These are phyloP conservation scores for Pholiota microspora DNA, from an alignment of 768 basidiomycete species.

Conservation along the genomic window DNA sequence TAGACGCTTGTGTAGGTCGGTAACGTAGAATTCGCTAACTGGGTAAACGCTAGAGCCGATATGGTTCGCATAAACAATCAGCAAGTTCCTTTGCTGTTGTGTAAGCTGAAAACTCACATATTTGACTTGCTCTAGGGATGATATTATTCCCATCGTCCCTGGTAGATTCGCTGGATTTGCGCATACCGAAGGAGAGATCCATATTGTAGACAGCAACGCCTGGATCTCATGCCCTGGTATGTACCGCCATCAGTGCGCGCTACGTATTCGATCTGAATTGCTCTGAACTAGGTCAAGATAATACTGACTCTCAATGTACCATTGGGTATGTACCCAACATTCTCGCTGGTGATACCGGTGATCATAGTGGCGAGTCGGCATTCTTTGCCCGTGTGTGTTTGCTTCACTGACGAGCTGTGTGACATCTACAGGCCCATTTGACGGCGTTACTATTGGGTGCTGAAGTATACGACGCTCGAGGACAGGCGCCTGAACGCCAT, in stretches of 20 bases:
- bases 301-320: conserved; percentile 51
- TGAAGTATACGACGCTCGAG: too few relatives aligned
- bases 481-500: too few relatives aligned
- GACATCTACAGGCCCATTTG: conserved; percentile 12
- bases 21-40: conserved; percentile 58
- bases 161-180: conserved; percentile 41
- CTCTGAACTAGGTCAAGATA: conserved; percentile 46
- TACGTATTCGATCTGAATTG: too few relatives aligned
- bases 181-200: conserved; percentile 51
- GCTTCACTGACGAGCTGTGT: background rate
- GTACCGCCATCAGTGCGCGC: too few relatives aligned
- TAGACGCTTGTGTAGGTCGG: conserved; percentile 33
- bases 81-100: conserved; percentile 16
- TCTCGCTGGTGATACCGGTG: conserved; percentile 39
- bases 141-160: conserved; percentile 37
- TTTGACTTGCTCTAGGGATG: conserved; percentile 24
- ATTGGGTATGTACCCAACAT: conserved; percentile 53
- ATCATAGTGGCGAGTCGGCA: conserved; percentile 37
- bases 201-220: conserved; percentile 36
- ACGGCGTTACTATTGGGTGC: conserved; percentile 16
- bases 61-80: conserved; percentile 62
- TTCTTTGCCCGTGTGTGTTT: background rate
- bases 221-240: conserved; percentile 32
- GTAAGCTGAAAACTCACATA: background rate
- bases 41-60: conserved; percentile 45